Evolutionary conservation across 2,329 filamentous ascomycete species (phyloP), one percentile per base, ranked within the genome.

Genomic region (Chaetomiaceae sp.): DNA sequence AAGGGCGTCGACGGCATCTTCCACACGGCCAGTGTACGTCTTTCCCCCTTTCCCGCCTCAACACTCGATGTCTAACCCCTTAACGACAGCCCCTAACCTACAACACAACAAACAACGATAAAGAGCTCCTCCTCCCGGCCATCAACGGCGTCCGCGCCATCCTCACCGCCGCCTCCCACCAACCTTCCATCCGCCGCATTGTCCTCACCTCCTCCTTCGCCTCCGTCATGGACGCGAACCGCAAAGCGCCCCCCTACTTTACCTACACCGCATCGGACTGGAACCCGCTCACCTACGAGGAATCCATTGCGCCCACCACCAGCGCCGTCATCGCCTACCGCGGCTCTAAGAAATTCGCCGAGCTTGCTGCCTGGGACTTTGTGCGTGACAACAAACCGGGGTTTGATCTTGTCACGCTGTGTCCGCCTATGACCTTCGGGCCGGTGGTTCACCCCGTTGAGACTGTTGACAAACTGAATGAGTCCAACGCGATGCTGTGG

Each of bases 151-250:
- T 69, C 4, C 62, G 63, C 3, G 61, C 63, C 6, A 55, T 74
- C 20, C 61, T 75, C 33, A 69, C 71, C 4, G 64, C 68, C 15
- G 64, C 67, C 14, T 59, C 59, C 23, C 27, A 11, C 15, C 59
- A 58, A 1, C 59, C 64, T n/a, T 65, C 75, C 4, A 67, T 65
- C 33, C 49, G 42, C 33, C 65, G 68, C 19, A 64, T 76, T 3
- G 69, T 77, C 12, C 64, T 73, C 6, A 74, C 73, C 3, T 74
- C 72, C 34, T 75, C 71, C n/a, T 75, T 75, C 55, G 74, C 73
- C 1, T 55, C 69, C 9, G 66, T 74, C 27, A 40, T 71, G 15
- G 69, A 77, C 60, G 15, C 65, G 12, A 39, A 15, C 38, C 59
- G 66, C 51, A 67, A 1, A 6, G 54, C 50, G 17, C 54, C 66